Evolutionary conservation across 2,329 filamentous ascomycete genomes (phyloP).

Genomic region (Sporothrix pallida): DNA sequence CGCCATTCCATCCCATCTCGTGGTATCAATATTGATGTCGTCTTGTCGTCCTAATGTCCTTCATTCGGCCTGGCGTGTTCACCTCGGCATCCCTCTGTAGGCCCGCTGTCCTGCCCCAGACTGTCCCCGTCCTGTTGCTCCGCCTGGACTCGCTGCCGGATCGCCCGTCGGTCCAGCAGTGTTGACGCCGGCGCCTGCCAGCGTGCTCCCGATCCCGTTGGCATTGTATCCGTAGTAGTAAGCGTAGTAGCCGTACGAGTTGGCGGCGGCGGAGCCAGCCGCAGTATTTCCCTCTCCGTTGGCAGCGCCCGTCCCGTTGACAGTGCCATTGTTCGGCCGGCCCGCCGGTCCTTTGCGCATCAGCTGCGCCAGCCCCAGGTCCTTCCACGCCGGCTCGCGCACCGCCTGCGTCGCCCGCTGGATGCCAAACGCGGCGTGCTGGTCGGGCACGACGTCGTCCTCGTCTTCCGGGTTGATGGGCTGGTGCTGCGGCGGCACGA

Average conservation of each 20-base stretch:
- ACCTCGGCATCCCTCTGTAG: conserved; percentile 37
- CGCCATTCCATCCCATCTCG: background rate
- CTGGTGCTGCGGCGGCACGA: conserved; percentile 78
- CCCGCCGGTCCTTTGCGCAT: conserved; percentile 54
- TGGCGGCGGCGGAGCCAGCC: no score
- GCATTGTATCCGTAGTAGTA: conserved; percentile 39
- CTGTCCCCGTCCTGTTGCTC: conserved; percentile 37
- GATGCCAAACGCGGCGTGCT: conserved; percentile 87
- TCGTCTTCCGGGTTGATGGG: conserved; percentile 87
- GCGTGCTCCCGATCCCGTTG: conserved; percentile 27
- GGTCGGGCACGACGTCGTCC: conserved; percentile 85
- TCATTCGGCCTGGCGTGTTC: no score
- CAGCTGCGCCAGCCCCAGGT: conserved; percentile 73
- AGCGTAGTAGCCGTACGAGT: conserved; percentile 45
- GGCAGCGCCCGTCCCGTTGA: no score
- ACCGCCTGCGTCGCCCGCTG: conserved; percentile 76
- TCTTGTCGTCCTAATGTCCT: no score
- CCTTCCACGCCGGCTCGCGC: conserved; percentile 77
- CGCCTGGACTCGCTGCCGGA: conserved; percentile 25
- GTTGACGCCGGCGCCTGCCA: background rate
- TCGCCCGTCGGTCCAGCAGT: background rate
- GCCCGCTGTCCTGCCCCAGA: conserved; percentile 33
- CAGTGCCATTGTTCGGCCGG: background rate
- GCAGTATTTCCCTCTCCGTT: no score
- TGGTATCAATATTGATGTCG: conserved; percentile 14